Percentiles rank a stretch among this genome's conserved stretches.
Conservation (phyloP, 1,284 basidiomycete genomes). For the Vanrija pseudolonga region DNA sequence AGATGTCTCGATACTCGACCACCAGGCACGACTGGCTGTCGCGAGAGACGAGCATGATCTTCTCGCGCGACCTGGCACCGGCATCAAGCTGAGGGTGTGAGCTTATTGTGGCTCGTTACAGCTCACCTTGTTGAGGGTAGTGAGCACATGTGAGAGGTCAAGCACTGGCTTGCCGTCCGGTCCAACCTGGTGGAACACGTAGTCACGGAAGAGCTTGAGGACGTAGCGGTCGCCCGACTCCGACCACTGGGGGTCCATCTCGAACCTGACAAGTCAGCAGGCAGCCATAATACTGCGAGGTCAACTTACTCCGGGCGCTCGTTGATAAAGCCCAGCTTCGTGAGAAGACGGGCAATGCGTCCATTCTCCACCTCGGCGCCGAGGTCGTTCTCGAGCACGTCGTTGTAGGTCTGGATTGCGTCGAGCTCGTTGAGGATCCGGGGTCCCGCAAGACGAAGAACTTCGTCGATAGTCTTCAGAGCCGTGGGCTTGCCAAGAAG, state of each 20-base stretch:
- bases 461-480: constrained; percentile 67
- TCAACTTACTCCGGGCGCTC: constrained; percentile 85
- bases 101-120: not conserved
- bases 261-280: constrained; percentile 61
- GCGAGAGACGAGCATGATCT: not conserved
- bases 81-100: not conserved
- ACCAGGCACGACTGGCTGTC: constrained; percentile 85
- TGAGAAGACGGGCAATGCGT: constrained; percentile 81
- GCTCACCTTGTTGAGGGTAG: constrained; percentile 79
- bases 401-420: constrained; percentile 72
- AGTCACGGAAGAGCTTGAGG: constrained; percentile 96
- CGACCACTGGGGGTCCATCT: constrained; percentile 91
- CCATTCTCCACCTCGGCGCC: constrained; percentile 94
- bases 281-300: constrained; percentile 66
- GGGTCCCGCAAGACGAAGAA: constrained; percentile 73
- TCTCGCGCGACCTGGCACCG: not conserved
- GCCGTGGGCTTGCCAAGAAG: constrained; percentile 69
- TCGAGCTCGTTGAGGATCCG: constrained; percentile 77
- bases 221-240: constrained; percentile 98
- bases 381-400: constrained; percentile 79
- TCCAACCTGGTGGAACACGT: constrained; percentile 96
- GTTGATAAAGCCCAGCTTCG: constrained; percentile 97
- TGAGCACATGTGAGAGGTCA: constrained; percentile 85
- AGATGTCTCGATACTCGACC: constrained; percentile 90
- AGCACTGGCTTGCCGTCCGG: constrained; percentile 85